Conservation (phyloP, 2,329 filamentous ascomycete genomes). For the Paecilomyces variotii region DNA sequence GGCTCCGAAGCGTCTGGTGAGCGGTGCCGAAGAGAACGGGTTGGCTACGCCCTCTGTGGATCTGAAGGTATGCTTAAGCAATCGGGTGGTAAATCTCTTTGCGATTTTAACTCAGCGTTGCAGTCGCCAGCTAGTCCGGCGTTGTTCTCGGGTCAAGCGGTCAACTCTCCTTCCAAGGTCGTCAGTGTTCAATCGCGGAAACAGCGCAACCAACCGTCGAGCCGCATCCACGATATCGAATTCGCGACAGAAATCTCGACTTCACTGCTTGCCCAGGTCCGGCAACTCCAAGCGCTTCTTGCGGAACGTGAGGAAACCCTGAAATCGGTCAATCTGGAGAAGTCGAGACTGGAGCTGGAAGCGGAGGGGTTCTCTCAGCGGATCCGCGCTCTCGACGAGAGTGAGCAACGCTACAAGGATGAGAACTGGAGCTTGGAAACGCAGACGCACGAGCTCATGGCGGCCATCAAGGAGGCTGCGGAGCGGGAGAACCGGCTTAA, state of each 20-base stretch:
- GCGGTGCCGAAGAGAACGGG: slow-evolving; percentile 52
- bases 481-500: slow-evolving; percentile 78
- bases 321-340: slow-evolving; percentile 65
- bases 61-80: slow-evolving; percentile 32
- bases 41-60: slow-evolving; percentile 39
- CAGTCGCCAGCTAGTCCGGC: slow-evolving; percentile 65
- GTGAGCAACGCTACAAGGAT: slow-evolving; percentile 92
- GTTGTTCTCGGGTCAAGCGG: slow-evolving; percentile 76
- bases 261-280: slow-evolving; percentile 85
- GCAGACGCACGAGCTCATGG: slow-evolving; percentile 73
- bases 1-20: slow-evolving; percentile 68
- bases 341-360: slow-evolving; percentile 73
- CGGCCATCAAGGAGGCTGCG: slow-evolving; percentile 63
- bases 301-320: slow-evolving; percentile 82
- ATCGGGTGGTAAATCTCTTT: not conserved
- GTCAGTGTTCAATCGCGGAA: slow-evolving; percentile 79
- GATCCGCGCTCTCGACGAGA: slow-evolving; percentile 78
- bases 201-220: slow-evolving; percentile 80
- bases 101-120: not conserved
- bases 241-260: slow-evolving; percentile 98
- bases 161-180: slow-evolving; percentile 81
- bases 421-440: slow-evolving; percentile 98
- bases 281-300: slow-evolving; percentile 77
- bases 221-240: slow-evolving; percentile 88
- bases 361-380: slow-evolving; percentile 71